Percentiles rank a stretch among this genome's conserved stretches.
These are phyloP conservation scores for Pleurotus eryngii DNA, from an alignment of 768 basidiomycete species.

Conservation along the genomic window DNA sequence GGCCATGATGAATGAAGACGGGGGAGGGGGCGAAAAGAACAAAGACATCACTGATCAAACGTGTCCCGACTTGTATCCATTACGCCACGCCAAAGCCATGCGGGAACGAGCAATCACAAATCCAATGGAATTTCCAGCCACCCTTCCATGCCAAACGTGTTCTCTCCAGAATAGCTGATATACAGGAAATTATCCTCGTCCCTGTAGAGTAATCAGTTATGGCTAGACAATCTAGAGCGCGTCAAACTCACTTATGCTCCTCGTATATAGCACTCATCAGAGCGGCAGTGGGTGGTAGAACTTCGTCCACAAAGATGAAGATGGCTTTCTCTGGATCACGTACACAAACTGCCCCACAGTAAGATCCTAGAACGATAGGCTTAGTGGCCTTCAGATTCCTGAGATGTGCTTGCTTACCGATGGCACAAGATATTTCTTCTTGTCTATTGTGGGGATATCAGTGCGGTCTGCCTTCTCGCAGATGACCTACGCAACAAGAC, in stretches of 20 bases:
- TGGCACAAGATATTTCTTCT: constrained; percentile 99
- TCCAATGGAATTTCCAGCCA: constrained; percentile 45
- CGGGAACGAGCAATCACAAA: constrained; percentile 24
- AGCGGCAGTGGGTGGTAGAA: constrained; percentile 95
- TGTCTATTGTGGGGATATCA: constrained; percentile 99
- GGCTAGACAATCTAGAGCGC: neutral
- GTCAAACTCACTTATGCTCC: constrained; percentile 88
- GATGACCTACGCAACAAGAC: constrained; percentile 67
- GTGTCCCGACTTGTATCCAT: neutral
- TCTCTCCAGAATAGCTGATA: constrained; percentile 98
- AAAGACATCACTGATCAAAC: constrained; percentile 4
- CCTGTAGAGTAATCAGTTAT: constrained; percentile 43
- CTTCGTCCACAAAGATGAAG: constrained; percentile 99
- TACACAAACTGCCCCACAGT: constrained; percentile 99
- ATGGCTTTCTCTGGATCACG: constrained; percentile 99
- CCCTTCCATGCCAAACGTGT: constrained; percentile 75
- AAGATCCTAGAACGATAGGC: constrained; percentile 59
- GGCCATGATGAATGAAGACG: no score
- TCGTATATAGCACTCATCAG: constrained; percentile 99
- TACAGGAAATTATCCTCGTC: constrained; percentile 99
- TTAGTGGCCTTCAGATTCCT: neutral
- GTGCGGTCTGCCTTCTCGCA: constrained; percentile 99
- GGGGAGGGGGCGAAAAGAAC: neutral
- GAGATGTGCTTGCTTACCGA: constrained; percentile 55
- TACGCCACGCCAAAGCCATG: neutral